Base-by-base conservation (phyloP, 1,284 basidiomycete species). In the Trametes polyzona region DNA sequence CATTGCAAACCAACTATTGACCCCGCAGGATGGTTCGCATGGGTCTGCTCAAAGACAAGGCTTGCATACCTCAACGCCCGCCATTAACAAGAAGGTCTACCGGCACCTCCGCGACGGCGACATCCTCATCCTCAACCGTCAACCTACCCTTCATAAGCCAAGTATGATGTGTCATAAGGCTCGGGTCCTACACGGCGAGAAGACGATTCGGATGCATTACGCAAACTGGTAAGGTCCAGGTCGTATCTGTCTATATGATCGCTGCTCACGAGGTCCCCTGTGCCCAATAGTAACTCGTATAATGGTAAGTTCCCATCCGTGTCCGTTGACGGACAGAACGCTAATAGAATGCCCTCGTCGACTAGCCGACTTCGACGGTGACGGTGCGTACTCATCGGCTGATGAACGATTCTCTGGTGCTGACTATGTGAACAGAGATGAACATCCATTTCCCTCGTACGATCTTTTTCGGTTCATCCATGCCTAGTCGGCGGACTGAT, bases 111-210 rank as follows among this genome's bases (percentile, higher is more conserved):
- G 86, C 54, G 95, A 99, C 72, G 97, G 97, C 2, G 97, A 99
- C 71, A 92, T 98, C 57, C 79, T 99, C 60, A 93, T 99, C 65
- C 80, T 99, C 52, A 99, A 99, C 72, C 93, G 97, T 61, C 97
- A 99, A 80, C 97, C 97, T 9, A 99, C 97, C 1, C 80, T 99
- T 57, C 97, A 99, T 76, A 99, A 99, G 73, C 96, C 97, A n/a
- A 95, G 92, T 80, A 99, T 99, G 96, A 99, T 99, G 97, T 92
- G 90, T 10, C 97, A 99, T 75, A 91, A 87, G 66, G 97, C 96
- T 23, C 89, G 90, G 61, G 92, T 99, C 16, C 75, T 99, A 61
- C 85, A 88, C 59, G 97, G 96, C 44, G 97, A 99, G 76, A 98
- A 98, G 80, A 99, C 97, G 1, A 99, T 99, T 73, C 87, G 97